Conservation (phyloP, 208 protist genomes). For the Leishmania arabica region DNA sequence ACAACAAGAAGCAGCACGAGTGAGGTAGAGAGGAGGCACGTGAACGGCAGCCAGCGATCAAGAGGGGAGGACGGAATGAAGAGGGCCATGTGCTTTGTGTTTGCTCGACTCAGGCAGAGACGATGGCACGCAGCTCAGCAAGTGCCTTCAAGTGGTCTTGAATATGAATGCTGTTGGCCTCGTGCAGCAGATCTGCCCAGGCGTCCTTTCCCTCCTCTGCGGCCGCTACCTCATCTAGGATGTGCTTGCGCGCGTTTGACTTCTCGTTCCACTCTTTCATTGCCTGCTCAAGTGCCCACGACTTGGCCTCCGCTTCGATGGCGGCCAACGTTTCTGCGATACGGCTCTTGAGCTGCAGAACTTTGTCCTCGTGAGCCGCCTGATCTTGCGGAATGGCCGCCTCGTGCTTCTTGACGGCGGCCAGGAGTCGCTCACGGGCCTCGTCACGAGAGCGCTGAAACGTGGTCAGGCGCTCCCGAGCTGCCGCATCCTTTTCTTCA, state of each 20-base stretch:
- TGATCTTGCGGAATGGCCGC: constrained; percentile 43
- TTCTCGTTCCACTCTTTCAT: constrained; percentile 72
- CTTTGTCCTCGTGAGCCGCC: constrained; percentile 50
- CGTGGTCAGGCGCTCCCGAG: constrained; percentile 40
- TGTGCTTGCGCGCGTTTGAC: constrained; percentile 52
- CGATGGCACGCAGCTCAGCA: constrained; percentile 45
- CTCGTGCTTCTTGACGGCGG: constrained; percentile 54
- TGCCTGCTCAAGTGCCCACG: constrained; percentile 75
- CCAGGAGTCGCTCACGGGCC: constrained; percentile 45
- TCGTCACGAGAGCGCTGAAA: constrained; percentile 64
- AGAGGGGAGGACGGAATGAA: neutral
- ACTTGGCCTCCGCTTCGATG: constrained; percentile 71
- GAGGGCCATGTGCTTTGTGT: neutral
- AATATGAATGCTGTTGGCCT: constrained; percentile 48
- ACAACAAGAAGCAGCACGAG: neutral
- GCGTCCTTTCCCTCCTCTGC: constrained; percentile 66
- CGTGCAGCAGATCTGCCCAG: constrained; percentile 77
- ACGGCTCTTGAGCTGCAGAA: constrained; percentile 43
- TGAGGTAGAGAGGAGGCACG: neutral
- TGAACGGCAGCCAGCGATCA: neutral
- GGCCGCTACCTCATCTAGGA: constrained; percentile 54
- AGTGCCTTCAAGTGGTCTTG: constrained; percentile 52
- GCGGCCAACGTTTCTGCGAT: constrained; percentile 48
- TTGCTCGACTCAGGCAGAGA: constrained; percentile 7
- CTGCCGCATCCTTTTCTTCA: constrained; percentile 58